phyloP scores from a whole-genome alignment of 371 early-diverging fungal species.

The Blastocladiella emersonii region DNA sequence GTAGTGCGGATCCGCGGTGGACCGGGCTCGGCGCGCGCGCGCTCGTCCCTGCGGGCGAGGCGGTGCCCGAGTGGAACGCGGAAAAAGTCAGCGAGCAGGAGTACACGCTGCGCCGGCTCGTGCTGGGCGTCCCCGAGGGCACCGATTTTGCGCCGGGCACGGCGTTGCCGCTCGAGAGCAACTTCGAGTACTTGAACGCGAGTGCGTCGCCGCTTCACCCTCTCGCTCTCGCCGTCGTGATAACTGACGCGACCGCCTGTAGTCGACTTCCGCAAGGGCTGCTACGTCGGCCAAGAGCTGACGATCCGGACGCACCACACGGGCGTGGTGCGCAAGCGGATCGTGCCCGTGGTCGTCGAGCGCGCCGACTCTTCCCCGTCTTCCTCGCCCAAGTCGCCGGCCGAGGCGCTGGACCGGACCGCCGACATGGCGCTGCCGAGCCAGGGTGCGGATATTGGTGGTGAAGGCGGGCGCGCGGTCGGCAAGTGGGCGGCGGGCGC shows the following conservation, averaged over 20 bases:
- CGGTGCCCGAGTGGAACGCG: slow-evolving; percentile 23
- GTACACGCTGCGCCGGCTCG: slow-evolving; percentile 62
- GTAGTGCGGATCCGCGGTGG: slow-evolving; percentile 38
- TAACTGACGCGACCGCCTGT: neutral
- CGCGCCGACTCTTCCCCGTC: neutral
- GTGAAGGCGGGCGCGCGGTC: slow-evolving; percentile 19
- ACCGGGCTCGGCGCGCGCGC: slow-evolving; percentile 45
- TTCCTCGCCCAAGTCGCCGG: neutral
- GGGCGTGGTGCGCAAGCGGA: slow-evolving; percentile 83
- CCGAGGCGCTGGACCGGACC: slow-evolving; percentile 8
- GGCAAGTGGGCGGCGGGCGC: slow-evolving; percentile 51
- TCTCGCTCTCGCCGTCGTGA: too few relatives aligned
- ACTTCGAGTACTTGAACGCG: slow-evolving; percentile 82
- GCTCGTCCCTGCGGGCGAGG: slow-evolving; percentile 18
- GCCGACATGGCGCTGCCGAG: slow-evolving; percentile 9
- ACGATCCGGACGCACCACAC: slow-evolving; percentile 91
- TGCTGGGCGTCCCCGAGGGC: slow-evolving; percentile 83
- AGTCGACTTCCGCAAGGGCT: slow-evolving; percentile 93
- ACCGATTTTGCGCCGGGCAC: slow-evolving; percentile 52
- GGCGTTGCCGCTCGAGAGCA: slow-evolving; percentile 71
- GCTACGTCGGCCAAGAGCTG: slow-evolving; percentile 94
- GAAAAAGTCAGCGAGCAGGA: slow-evolving; percentile 29
- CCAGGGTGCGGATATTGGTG: slow-evolving; percentile 11
- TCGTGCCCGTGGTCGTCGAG: slow-evolving; percentile 60
- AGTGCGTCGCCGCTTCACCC: slow-evolving; percentile 40